Evolutionary conservation across 352 stramenopile species (phyloP).

Genomic region (Blastocystis sp.): DNA sequence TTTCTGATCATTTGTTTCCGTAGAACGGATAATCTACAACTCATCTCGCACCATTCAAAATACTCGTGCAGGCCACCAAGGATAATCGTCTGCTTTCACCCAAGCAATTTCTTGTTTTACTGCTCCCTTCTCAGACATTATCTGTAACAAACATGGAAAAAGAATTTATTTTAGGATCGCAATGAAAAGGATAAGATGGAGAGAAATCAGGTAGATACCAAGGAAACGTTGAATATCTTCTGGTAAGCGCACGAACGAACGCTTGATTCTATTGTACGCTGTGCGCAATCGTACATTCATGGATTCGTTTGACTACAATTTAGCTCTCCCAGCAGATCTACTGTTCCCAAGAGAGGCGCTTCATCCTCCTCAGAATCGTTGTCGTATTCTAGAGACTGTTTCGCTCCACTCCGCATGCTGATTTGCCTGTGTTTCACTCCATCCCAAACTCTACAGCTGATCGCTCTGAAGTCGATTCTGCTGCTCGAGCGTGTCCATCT

Average conservation of each 20-base stretch:
- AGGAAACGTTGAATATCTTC: background rate
- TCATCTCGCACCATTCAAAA: background rate
- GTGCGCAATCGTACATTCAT: background rate
- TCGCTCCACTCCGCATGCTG: slow-evolving; percentile 3
- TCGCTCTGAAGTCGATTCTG: slow-evolving; percentile 16
- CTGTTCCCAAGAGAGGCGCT: background rate
- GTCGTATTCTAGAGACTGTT: background rate
- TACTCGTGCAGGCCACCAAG: slow-evolving; percentile 36
- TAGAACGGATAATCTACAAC: background rate
- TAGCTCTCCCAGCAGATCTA: background rate
- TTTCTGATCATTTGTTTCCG: background rate
- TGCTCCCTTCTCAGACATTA: background rate
- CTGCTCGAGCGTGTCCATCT: slow-evolving; percentile 42
- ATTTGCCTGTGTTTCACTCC: background rate
- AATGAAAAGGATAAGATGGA: slow-evolving; percentile 41
- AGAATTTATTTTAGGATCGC: slow-evolving; percentile 10
- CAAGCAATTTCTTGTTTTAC: slow-evolving; percentile 4
- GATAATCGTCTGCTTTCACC: background rate
- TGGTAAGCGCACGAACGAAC: background rate
- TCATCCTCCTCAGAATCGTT: slow-evolving; percentile 20
- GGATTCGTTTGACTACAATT: slow-evolving; percentile 3
- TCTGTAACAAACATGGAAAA: background rate
- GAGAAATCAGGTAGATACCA: background rate
- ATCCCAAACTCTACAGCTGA: background rate
- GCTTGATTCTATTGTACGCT: slow-evolving; percentile 14